Evolutionary conservation across 768 basidiomycete species (phyloP), one percentile per base, ranked within the genome.

Genomic region (Trametopsis cervina): DNA sequence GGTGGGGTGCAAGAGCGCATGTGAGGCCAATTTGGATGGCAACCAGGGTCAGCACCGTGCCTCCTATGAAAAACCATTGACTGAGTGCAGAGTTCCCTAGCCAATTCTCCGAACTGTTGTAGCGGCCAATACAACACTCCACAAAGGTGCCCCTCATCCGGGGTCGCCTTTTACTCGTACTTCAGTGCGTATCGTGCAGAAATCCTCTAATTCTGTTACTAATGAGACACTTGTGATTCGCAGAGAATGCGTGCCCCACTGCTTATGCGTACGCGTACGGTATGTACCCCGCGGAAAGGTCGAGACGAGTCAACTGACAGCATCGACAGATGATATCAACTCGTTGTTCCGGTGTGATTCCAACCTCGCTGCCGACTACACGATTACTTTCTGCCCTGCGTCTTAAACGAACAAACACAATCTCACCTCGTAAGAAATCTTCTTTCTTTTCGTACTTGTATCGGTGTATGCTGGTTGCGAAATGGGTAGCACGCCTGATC

Each of bases 1-100:
- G 3, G 56, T 64, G 4, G 64, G 63, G 10, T 65, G 64, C 50
- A 59, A 62, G 44, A 58, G 56, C 38, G 63, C 63, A n/a, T 65
- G 63, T 44, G 40, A 53, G 2, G 63, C 62, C 4, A 59, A 60
- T 33, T 35, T 65, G 1, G 58, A 56, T 42, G 57, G 58, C 12
- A 53, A 61, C 37, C 60, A 44, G 4, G 42, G 62, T 61, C 23
- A 4, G 52, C 39, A 36, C 13, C 13, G 27, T 27, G 2, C 44
- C 25, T 18, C 26, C 24, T 17, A 17, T 25, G 15, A 2, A 46
- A 18, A 27, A 9, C 3, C 5, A 29, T 21, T 27, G 12, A 17
- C 12, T n/a, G 4, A 21, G 15, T 25, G 35, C 18, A 12, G n/a
- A n/a, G n/a, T n/a, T 44, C 29, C 5, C 35, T 20, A 46, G 49